Conservation (phyloP, 2,329 filamentous ascomycete species). For the Cladosporium sp. region DNA sequence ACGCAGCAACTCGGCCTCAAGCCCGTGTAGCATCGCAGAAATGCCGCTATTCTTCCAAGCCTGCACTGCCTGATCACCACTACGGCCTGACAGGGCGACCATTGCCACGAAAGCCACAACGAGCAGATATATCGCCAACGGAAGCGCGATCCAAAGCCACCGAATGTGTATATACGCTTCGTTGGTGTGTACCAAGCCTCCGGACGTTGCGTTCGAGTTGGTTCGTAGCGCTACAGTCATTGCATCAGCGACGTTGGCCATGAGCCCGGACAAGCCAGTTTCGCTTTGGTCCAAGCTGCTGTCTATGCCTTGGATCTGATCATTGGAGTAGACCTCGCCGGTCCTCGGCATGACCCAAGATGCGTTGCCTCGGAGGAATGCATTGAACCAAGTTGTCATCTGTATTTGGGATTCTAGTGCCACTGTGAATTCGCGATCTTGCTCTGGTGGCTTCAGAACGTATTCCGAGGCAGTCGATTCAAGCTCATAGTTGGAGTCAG, state of each 20-base stretch:
- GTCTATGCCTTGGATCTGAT: slow-evolving; percentile 7
- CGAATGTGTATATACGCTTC: not conserved
- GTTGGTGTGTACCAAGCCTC: not conserved
- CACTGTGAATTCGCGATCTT: not conserved
- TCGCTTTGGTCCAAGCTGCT: not conserved
- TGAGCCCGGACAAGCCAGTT: not conserved
- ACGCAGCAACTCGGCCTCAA: not conserved
- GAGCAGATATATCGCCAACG: not conserved
- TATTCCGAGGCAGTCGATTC: not conserved
- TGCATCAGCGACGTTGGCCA: not conserved
- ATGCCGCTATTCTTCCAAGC: not conserved
- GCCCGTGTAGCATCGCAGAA: not conserved
- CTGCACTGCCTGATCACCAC: too few relatives aligned
- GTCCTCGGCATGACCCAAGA: not conserved
- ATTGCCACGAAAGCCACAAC: not conserved
- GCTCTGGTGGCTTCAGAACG: not conserved
- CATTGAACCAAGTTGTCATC: not conserved
- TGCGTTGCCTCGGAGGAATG: not conserved
- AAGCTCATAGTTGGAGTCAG: not conserved
- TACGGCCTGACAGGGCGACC: not conserved
- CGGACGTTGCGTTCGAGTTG: not conserved
- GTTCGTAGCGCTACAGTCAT: not conserved
- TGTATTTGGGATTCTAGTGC: not conserved
- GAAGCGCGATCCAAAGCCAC: not conserved
- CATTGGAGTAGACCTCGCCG: not conserved